These are phyloP conservation scores for Houttuynia cordata DNA, from an alignment of 164 flowering plant species.

Conservation along the genomic window DNA sequence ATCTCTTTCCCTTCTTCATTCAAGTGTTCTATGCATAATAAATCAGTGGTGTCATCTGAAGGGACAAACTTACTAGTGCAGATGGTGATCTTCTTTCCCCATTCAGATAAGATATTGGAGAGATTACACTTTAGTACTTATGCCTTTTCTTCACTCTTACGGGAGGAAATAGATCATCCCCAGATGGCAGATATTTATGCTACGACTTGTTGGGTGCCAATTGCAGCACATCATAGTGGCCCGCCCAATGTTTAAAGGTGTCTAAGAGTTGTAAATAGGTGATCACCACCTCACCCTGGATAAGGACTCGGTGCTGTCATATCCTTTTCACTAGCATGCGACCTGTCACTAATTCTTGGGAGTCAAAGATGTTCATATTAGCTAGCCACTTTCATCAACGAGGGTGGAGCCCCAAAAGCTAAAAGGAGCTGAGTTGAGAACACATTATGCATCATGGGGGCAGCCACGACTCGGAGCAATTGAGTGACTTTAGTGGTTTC, in stretches of 20 bases:
- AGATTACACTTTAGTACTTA: no score
- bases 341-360: neutral
- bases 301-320: slow-evolving; percentile 3
- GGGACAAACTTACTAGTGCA: neutral
- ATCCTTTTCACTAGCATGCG: neutral
- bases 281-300: neutral
- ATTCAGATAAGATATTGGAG: neutral
- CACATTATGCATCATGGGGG: no score
- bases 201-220: neutral
- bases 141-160: neutral
- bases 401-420: no score
- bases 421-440: no score
- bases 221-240: neutral
- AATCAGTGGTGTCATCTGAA: no score
- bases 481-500: no score
- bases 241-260: neutral
- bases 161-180: neutral
- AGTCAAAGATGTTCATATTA: neutral
- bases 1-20: no score
- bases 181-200: neutral
- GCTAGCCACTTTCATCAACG: neutral
- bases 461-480: no score
- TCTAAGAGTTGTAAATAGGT: neutral
- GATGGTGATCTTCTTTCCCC: neutral
- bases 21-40: no score